Base-by-base conservation (phyloP, 768 basidiomycete species). In the Pulveroboletus frians region DNA sequence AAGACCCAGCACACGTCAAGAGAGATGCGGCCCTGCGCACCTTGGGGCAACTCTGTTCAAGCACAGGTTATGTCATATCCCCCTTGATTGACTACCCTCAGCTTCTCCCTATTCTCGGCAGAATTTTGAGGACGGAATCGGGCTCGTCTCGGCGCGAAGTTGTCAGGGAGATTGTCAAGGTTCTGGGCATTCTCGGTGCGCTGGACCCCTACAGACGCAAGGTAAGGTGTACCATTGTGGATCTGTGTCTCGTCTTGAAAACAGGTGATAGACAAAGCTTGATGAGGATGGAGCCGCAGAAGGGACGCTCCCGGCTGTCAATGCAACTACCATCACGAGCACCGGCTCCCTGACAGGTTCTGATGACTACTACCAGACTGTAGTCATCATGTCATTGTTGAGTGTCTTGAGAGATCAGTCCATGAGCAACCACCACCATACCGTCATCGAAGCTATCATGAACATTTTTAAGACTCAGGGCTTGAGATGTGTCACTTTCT, bases 401-500 rank as follows among this genome's bases (percentile, higher is more conserved):
- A 78, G 81, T 36, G 88, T 99, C 50, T 67, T 99, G 53, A 89
- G 85, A 62, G 96, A 99, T 64, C 84, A 89, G 46, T 84, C 92
- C 1, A 76, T 96, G 51, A 87, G 79, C 60, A 83, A 75, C 48
- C 85, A 91, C 58, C 93, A 97, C 59, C 88, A 96, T 60, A 88
- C 84, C 20, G 95, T 94, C 40, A 93, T 98, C 49, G 93, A 98
- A 65, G 93, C 93, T 1, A 88, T 99, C 58, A 97, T 98, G 92
- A 87, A 92, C 39, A 98, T 99, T 52, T 99, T 98, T 78, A 93
- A 94, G 69, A 96, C 93, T 0, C 94, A 98, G 63, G 93, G 95
- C 13, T 71, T 98, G 63, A 93, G 94, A 75, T 96, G 92, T 66
- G 93, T 95, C 17, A 81, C 89, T 2, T 98, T 97, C 70, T 71